These are phyloP conservation scores for carrot (Daucus carota) DNA, from an alignment of 129 eudicot species.

Conservation along the genomic window DH1_v3.0 NC_030381.2:2489001-2489500, in stretches of 20 bases:
- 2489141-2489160: conserved; percentile 38
- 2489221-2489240: conserved; percentile 40
- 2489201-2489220: conserved; percentile 33
- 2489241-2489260: conserved; percentile 39
- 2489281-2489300: conserved; percentile 47
- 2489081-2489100: conserved; percentile 19
- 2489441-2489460: conserved; percentile 80
- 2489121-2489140: conserved; percentile 37
- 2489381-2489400: conserved; percentile 32
- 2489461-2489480: conserved; percentile 85
- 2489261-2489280: conserved; percentile 43
- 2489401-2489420: conserved; percentile 86
- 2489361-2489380: conserved; percentile 49
- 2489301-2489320: conserved; percentile 47
- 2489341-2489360: conserved; percentile 53
- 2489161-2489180: conserved; percentile 55
- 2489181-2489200: conserved; percentile 41
- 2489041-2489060: conserved; percentile 46
- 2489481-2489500: conserved; percentile 64
- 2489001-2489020: neutral
- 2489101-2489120: conserved; percentile 20
- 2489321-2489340: conserved; percentile 55
- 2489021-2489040: neutral
- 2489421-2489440: conserved; percentile 97
- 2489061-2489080: conserved; percentile 23